phyloP scores from a whole-genome alignment of 1,139 yeast species.

The Spencermartinsiella ligniputridi region DNA sequence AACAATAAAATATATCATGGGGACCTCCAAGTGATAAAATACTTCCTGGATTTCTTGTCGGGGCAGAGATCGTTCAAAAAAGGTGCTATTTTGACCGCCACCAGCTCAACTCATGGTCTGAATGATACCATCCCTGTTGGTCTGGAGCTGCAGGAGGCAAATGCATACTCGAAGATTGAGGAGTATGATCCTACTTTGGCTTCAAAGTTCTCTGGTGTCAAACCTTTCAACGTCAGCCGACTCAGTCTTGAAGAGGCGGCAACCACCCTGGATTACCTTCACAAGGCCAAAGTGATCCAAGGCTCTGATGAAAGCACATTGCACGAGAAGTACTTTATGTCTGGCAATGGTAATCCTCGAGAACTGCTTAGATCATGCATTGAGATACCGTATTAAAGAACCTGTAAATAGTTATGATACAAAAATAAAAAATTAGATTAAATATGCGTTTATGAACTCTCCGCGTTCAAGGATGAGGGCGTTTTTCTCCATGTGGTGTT shows the following conservation, averaged over 20 bases:
- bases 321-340: conserved; percentile 53
- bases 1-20: conserved; percentile 57
- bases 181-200: conserved; percentile 57
- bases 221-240: conserved; percentile 46
- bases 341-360: conserved; percentile 81
- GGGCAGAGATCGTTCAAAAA: conserved; percentile 50
- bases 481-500: background rate
- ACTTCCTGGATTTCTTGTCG: conserved; percentile 51
- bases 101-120: conserved; percentile 45
- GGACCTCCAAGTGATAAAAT: conserved; percentile 63
- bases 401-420: background rate
- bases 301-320: conserved; percentile 39
- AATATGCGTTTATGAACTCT: too few species aligned
- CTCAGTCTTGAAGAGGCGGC: conserved; percentile 53
- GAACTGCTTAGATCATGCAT: conserved; percentile 40
- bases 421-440: too few species aligned
- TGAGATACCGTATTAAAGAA: background rate
- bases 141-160: conserved; percentile 49
- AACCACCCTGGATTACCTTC: conserved; percentile 49
- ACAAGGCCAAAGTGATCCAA: conserved; percentile 52
- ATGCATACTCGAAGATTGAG: conserved; percentile 46
- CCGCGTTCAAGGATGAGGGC: background rate
- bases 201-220: conserved; percentile 46
- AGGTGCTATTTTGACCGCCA: conserved; percentile 69
- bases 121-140: conserved; percentile 60